These are phyloP conservation scores for Neofusicoccum sp. DNA, from an alignment of 2,329 filamentous ascomycete genomes.

Conservation along the genomic window DNA sequence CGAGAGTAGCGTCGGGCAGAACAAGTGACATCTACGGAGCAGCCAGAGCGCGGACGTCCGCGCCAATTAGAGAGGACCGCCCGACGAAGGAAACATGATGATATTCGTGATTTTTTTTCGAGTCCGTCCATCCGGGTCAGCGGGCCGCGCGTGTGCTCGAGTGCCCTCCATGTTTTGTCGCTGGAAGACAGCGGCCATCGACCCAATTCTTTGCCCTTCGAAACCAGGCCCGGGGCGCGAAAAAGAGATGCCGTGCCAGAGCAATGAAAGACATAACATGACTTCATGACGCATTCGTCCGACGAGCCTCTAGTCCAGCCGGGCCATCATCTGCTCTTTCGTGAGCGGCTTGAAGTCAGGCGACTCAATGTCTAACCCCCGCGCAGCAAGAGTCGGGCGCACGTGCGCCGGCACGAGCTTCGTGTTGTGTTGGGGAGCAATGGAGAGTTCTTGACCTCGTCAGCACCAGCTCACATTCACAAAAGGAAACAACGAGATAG, in stretches of 20 bases:
- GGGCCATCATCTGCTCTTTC: constrained; percentile 96
- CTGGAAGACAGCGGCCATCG: constrained; percentile 13
- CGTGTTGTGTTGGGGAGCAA: constrained; percentile 81
- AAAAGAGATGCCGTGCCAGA: constrained; percentile 35
- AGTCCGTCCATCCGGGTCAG: constrained; percentile 11
- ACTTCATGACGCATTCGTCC: constrained; percentile 40
- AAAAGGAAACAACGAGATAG: constrained; percentile 20
- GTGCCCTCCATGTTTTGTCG: constrained; percentile 11
- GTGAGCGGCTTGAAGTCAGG: constrained; percentile 80
- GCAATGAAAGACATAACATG: constrained; percentile 33
- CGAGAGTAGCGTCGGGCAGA: constrained; percentile 7
- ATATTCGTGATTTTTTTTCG: constrained; percentile 16
- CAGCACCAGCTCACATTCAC: constrained; percentile 18
- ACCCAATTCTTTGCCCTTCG: constrained; percentile 13
- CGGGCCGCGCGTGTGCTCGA: constrained; percentile 9
- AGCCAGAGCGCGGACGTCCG: constrained; percentile 7
- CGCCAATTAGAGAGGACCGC: constrained; percentile 12
- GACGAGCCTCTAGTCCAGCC: constrained; percentile 69
- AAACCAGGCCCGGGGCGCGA: constrained; percentile 25
- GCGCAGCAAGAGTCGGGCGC: constrained; percentile 67
- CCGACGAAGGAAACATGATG: constrained; percentile 17
- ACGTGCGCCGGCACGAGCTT: constrained; percentile 85
- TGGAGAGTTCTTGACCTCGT: constrained; percentile 76
- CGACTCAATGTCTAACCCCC: constrained; percentile 81
- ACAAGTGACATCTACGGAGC: constrained; percentile 19